Base-by-base conservation (phyloP, 2,329 filamentous ascomycete genomes). In the Coniochaeta hoffmannii region DNA sequence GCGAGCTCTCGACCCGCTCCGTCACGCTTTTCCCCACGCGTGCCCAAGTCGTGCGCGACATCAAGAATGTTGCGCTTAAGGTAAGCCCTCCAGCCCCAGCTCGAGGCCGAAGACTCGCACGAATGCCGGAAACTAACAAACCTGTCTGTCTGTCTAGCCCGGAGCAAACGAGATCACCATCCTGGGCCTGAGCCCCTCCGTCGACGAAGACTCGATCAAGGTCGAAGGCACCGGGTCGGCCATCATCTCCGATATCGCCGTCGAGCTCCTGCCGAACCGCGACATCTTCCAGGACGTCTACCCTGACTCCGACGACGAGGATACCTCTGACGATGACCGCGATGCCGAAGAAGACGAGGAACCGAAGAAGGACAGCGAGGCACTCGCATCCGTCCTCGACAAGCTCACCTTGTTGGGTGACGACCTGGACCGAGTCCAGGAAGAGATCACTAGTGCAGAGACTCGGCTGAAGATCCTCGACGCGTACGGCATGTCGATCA, bases 1-100 rank as follows among this genome's bases (percentile, higher is more conserved):
- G 78, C 44, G 76, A 84, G 51, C 70, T 87, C 30, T 63, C 71
- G 9, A 87, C 85, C 32, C 79, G 80, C 52, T 79, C 78, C 0
- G 83, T 89, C 15, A 83, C 79, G 0, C 74, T 89, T 38, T 87
- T 85, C 57, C 84, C 85, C 0, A 73, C 73, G 1, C 73, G 79
- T 59, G 85, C 85, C 1, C 83, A 85, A 50, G 68, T 88, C 30
- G 74, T 80, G 12, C 77, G 84, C 26, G 80, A 86, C 54, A 77
- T 88, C 63, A 78, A 77, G 56, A 69, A 79, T 59, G 70, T 86
- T 3, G 15, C 64, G 1, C 72, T 84, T 19, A 71, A 75, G 64
- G 72, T 76, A 65, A 59, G 65, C 46, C 14, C 15, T 12, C 17
- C 19, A 5, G 9, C 11, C 10, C 24, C 14, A n/a, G 24, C 9